Base-by-base conservation (phyloP, 2,329 filamentous ascomycete genomes). In the Aspergillus sp. region DNA sequence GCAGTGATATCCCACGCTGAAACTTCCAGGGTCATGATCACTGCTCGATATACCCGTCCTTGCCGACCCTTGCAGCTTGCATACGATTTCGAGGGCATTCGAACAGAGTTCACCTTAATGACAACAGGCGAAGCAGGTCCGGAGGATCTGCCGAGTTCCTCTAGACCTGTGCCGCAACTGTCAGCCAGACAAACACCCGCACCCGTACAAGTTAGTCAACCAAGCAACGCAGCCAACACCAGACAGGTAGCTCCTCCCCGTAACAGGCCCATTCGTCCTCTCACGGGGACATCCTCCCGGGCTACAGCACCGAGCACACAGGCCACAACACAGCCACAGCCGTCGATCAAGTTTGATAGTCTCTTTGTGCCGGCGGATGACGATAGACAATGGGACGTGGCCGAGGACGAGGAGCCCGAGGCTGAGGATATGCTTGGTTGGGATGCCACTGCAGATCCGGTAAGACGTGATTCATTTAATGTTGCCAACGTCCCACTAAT, bases 81-180 rank as follows among this genome's bases (percentile, higher is more conserved):
- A 58, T 88, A 88, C 62, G 77, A 80, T 39, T 77, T 78, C 52
- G 77, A 80, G 47, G 85, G 84, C 9, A 70, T 87, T 34, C 68
- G 77, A 40, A 82, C 83, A 62, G 82, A 87, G 56, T 87, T 86
- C 65, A 88, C 83, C 2, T 73, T 88, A 42, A 88, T 87, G 86
- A 88, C 86, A 19, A 81, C 80, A 56, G 86, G 85, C 34, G 83
- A 86, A 53, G 76, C 77, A 27, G 77, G 72, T 15, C 54, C 42
- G 17, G 72, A 73, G 17, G 69, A 73, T 24, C 66, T 71, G 5
- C 74, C 79, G 5, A 68, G 62, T 33, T 77, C 73, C 54, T 79
- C 74, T 56, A 76, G 70, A 51, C 73, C 68, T 58, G 73, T 69
- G 49, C 69, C 70, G 22, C 69, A 77, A 54, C 62, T 78, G 20